A percentile compares a stretch with the other conserved stretches of the same genome.
phyloP scores from a whole-genome alignment of 441 rosid species.

The Monsonia emarginata region DNA sequence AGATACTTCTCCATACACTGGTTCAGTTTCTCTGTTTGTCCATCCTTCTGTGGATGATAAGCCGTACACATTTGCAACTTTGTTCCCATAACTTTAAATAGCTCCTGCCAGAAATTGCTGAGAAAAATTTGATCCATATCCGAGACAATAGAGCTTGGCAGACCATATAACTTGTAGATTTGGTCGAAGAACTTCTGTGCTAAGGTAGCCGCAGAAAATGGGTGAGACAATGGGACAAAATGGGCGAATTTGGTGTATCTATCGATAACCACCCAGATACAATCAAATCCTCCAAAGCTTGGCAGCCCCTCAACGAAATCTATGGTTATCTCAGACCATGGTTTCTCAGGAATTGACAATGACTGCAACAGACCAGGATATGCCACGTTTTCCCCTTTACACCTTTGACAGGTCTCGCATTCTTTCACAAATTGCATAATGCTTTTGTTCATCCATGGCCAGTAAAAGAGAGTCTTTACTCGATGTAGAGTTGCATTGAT shows the following conservation, averaged over 20 bases:
- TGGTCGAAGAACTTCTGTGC: neutral
- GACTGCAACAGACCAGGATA: neutral
- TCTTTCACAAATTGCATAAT: neutral
- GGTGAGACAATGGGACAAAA: neutral
- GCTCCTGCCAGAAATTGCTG: neutral
- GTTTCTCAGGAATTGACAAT: neutral
- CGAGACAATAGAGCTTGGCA: neutral
- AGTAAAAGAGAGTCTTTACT: neutral
- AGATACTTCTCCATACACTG: neutral
- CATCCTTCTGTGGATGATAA: neutral
- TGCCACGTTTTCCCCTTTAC: neutral
- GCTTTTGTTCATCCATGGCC: neutral
- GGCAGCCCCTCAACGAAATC: constrained; percentile 9
- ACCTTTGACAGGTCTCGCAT: neutral
- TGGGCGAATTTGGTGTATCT: neutral
- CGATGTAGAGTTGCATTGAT: neutral
- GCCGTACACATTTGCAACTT: neutral
- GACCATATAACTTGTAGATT: neutral
- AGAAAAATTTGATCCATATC: neutral
- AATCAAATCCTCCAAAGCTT: neutral
- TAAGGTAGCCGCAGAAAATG: neutral
- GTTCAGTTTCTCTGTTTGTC: neutral
- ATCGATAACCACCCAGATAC: constrained; percentile 14
- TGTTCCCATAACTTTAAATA: neutral
- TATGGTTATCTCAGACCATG: constrained; percentile 1